Percentiles rank a stretch among this genome's conserved stretches.
These are phyloP conservation scores for Aspergillus cavernicola DNA, from an alignment of 495 filamentous ascomycete genomes.

Conservation along the genomic window DNA sequence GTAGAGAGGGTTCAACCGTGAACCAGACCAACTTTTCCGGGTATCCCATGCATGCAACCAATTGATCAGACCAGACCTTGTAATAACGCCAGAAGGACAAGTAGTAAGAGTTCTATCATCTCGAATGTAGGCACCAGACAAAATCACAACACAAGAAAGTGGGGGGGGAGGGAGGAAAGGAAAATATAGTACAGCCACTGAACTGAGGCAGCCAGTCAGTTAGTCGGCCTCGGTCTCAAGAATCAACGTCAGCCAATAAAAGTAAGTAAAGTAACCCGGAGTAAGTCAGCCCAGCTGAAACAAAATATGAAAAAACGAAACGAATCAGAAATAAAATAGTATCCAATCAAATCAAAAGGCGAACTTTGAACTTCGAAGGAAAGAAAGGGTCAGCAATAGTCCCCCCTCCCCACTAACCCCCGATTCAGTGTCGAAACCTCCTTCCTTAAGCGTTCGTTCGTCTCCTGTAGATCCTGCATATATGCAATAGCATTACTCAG, in stretches of 20 bases:
- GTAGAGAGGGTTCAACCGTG: neutral
- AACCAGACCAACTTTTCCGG: conserved; percentile 2
- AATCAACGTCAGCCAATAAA: too few species aligned
- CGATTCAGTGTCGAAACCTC: conserved; percentile 37
- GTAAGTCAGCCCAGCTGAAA: neutral
- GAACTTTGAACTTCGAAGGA: neutral
- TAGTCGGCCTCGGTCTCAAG: too few species aligned
- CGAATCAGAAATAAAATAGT: neutral
- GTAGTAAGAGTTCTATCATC: neutral
- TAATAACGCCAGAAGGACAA: neutral
- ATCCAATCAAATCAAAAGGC: neutral
- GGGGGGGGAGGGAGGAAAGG: neutral
- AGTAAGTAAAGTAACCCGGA: neutral
- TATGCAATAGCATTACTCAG: conserved; percentile 69
- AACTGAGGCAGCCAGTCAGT: neutral
- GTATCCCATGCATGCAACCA: neutral
- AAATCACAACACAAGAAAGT: neutral
- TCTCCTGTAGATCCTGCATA: conserved; percentile 51
- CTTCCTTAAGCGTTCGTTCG: conserved; percentile 37
- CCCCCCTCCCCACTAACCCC: neutral
- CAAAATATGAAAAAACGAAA: neutral
- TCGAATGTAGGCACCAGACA: too few species aligned
- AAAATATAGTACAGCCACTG: neutral
- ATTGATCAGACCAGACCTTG: neutral
- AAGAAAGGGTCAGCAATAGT: neutral